A percentile compares a stretch with the other conserved stretches of the same genome.
phyloP scores from a whole-genome alignment of 192 early-diverging fungal genomes.

The Paraglomus brasilianum region DNA sequence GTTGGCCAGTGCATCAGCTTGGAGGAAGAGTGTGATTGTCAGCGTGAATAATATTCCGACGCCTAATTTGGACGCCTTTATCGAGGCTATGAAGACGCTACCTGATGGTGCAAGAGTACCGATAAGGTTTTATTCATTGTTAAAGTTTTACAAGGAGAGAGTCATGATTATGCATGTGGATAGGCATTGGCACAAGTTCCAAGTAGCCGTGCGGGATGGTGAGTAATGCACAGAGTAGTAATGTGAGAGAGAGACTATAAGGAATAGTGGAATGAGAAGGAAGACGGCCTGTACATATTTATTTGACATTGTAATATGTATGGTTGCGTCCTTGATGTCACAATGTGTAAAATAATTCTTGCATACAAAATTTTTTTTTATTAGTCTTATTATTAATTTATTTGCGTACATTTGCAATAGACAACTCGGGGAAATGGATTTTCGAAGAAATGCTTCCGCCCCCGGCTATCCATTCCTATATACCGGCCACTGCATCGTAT shows the following conservation, averaged over 20 bases:
- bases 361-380: not conserved
- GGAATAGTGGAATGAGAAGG: not conserved
- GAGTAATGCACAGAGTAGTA: not conserved
- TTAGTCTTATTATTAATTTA: not conserved
- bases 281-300: not conserved
- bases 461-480: conserved; percentile 44
- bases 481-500: conserved; percentile 70
- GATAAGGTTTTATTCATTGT: conserved; percentile 71
- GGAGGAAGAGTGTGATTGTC: conserved; percentile 66
- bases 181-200: conserved; percentile 83
- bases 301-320: not conserved
- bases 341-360: not conserved
- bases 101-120: conserved; percentile 64
- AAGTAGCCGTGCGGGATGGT: conserved; percentile 75
- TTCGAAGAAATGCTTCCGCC: conserved; percentile 68
- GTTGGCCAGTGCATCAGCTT: conserved; percentile 63
- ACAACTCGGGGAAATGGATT: conserved; percentile 78
- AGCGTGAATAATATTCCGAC: conserved; percentile 67
- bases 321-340: not conserved
- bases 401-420: conserved; percentile 28
- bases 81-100: conserved; percentile 60
- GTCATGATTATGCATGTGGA: conserved; percentile 85
- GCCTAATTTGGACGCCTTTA: conserved; percentile 63
- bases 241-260: not conserved
- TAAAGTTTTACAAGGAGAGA: conserved; percentile 75